Base-by-base conservation (phyloP, 129 eudicot genomes). In the Dittrichia graveolens region DNA sequence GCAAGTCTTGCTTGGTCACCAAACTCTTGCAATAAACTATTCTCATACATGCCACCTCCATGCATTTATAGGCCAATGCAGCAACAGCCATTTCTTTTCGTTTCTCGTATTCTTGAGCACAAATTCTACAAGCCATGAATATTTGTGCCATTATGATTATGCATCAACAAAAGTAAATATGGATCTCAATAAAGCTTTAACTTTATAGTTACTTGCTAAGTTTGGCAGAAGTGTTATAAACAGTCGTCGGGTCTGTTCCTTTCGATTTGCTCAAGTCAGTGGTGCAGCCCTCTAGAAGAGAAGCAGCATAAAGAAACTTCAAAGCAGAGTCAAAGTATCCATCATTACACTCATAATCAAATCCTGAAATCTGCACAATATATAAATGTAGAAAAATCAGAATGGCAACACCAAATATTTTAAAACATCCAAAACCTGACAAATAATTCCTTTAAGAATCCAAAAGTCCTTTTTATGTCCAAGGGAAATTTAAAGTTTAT, bases 11-110 rank as follows among this genome's bases (percentile, higher is more conserved):
- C 70, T 82, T 74, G 8, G 83, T 73, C 60, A 65, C 71, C 35
- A 63, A 62, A 76, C 78, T 87, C 76, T 83, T 90, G 84, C 76
- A 90, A 78, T 88, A 84, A 52, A 95, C 91, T 41, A 86, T 76
- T 76, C 88, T 85, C 87, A 90, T 80, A 79, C 78, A 95, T 13
- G 97, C 96, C 68, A 95, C 97, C 75, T 95, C 97, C 85, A 86
- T 75, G 78, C 99, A 95, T 83, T 95, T 95, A 83, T 91, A 95
- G 34, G 97, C 99, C 88, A 95, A 58, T 52, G 96, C 83, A 70
- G 96, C 88, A 50, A 88, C 82, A 53, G 84, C 89, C 91, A 86
- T 72, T 72, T 95, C 96, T 75, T 80, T 77, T 65, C 67, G 75
- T 65, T 83, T 86, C 78, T 85, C 90, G 43, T 75, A 95, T 84